Evolutionary conservation across 257 asterid species (phyloP).

Genomic region (Salvia splendens): DNA sequence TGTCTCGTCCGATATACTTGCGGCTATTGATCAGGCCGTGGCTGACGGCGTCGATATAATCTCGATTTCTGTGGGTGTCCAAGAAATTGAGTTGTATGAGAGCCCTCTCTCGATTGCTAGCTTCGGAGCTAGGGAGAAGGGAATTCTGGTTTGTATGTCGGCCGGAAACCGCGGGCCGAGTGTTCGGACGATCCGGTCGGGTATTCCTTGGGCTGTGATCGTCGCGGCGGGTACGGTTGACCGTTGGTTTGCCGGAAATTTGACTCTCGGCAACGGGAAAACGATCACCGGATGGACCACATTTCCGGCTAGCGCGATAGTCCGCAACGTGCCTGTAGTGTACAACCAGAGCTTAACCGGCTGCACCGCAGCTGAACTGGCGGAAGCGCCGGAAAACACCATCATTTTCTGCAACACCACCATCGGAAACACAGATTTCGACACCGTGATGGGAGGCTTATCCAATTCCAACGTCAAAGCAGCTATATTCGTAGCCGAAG

Average conservation of each 20-base stretch:
- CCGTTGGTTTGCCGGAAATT: constrained; percentile 39
- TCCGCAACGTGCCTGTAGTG: constrained; percentile 15
- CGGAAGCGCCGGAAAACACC: constrained; percentile 1
- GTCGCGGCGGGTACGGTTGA: constrained; percentile 44
- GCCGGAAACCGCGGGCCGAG: constrained; percentile 38
- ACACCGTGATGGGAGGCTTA: not conserved
- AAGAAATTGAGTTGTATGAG: not conserved
- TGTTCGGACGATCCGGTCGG: constrained; percentile 3
- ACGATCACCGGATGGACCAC: constrained; percentile 39
- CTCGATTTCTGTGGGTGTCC: constrained; percentile 27
- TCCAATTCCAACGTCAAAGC: constrained; percentile 26
- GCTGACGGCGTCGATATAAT: constrained; percentile 45
- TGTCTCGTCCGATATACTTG: constrained; percentile 28
- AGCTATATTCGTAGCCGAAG: constrained; percentile 36
- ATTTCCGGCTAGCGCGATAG: constrained; percentile 31
- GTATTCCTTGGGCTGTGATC: constrained; percentile 43
- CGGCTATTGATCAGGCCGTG: constrained; percentile 42
- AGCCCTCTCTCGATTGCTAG: constrained; percentile 42
- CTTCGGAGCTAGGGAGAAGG: constrained; percentile 48
- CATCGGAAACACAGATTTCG: not conserved
- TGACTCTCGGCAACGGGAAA: constrained; percentile 43
- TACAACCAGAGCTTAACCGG: constrained; percentile 22
- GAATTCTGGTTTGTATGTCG: constrained; percentile 37
- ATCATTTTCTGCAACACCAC: constrained; percentile 30
- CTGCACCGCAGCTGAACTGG: constrained; percentile 23